A percentile compares a stretch with the other conserved stretches of the same genome.
Evolutionary conservation across 2,329 filamentous ascomycete genomes (phyloP).

Genomic region (Ascochyta pisi): DNA sequence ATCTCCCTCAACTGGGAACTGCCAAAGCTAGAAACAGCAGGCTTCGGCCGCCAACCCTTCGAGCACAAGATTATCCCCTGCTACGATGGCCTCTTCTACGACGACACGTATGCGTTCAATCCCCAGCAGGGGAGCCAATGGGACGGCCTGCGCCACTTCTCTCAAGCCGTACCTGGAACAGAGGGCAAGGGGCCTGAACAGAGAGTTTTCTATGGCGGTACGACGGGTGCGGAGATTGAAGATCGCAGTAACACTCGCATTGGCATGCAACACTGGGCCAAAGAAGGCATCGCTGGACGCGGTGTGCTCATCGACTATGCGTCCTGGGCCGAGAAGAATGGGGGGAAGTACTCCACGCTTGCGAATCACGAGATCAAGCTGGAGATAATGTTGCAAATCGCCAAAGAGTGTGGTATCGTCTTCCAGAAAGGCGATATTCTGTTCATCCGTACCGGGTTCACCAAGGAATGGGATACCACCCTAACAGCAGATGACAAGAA

Average conservation of each 20-base stretch:
- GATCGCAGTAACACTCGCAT: conserved; percentile 22
- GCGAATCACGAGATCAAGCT: conserved; percentile 19
- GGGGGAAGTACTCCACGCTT: conserved; percentile 19
- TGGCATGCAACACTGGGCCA: conserved; percentile 26
- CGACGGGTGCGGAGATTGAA: conserved; percentile 25
- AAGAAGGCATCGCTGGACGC: conserved; percentile 28
- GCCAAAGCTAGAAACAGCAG: conserved; percentile 60
- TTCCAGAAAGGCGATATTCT: conserved; percentile 32
- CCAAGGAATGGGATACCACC: conserved; percentile 21
- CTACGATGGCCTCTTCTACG: conserved; percentile 38
- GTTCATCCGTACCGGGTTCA: conserved; percentile 27
- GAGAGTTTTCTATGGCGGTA: conserved; percentile 30
- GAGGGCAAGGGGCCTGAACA: conserved; percentile 8
- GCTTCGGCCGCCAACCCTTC: conserved; percentile 57
- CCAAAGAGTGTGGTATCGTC: conserved; percentile 16
- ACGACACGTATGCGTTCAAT: too few species aligned
- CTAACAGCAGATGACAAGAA: conserved; percentile 18
- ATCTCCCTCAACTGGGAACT: conserved; percentile 62
- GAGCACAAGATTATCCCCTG: conserved; percentile 58
- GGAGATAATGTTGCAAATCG: conserved; percentile 17
- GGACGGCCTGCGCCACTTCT: conserved; percentile 3
- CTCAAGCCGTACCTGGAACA: conserved; percentile 16
- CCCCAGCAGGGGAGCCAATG: too few species aligned
- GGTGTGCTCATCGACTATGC: conserved; percentile 29
- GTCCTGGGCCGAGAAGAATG: conserved; percentile 24